Evolutionary conservation across 768 basidiomycete species (phyloP), one percentile per base, ranked within the genome.

Genomic region (Pisolithus marmoratus): DNA sequence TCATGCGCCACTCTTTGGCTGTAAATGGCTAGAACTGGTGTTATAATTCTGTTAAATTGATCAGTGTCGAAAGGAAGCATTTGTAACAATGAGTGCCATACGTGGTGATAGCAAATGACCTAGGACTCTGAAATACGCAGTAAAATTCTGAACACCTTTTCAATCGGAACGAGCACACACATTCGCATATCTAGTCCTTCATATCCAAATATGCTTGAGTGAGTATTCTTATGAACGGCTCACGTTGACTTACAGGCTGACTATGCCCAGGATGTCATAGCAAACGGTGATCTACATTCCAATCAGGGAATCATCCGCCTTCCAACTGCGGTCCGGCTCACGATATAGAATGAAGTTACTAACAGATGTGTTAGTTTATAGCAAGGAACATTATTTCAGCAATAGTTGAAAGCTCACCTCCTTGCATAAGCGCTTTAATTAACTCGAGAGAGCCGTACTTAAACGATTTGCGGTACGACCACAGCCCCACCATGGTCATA

Each of bases 391-490:
- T 6, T 42, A 12, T 22, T 15, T 24, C 20, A 14, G 15, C 12
- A 45, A 45, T 9, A 15, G 9, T 29, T 1, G n/a, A 20, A 26
- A 29, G 12, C 43, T 29, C 26, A 27, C 43, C 43, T 19, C 15
- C 15, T 45, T 7, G 12, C 43, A 45, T 45, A 9, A 45, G 43
- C 14, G n/a, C 23, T 45, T 19, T 20, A 17, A 45, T n/a, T 17
- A 45, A 19, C n/a, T 14, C 15, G 15, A 26, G 43, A 15, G 24
- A 52, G 12, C 38, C 47, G n/a, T 2, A 1, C 3, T 17, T 27
- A 12, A 51, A 51, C 29, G 48, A 27, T 27, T 19, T 52, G 2
- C 38, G 49, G 38, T 38, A 52, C 24, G 17, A 31, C 29, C 51
- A 8, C 17, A 52, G 48, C 19, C 50, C 42, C 22, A 14, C 24